These are phyloP conservation scores for Penicillium brasilianum DNA, from an alignment of 2,329 filamentous ascomycete species.

Conservation along the genomic window DNA sequence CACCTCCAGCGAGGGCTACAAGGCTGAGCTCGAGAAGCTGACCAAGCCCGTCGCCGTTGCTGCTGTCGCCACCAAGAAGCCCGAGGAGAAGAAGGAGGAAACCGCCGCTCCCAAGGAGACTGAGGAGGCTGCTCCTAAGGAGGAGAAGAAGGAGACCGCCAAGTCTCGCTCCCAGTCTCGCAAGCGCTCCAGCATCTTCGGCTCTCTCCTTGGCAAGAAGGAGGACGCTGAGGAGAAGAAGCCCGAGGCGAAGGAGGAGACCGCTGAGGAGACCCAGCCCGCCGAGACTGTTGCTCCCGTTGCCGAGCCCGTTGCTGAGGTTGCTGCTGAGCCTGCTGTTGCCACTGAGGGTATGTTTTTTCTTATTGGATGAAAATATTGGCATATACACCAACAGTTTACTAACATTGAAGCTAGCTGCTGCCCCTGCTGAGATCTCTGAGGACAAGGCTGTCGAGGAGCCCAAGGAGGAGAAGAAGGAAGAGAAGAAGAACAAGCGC, in stretches of 20 bases:
- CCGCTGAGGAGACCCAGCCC: slow-evolving; percentile 50
- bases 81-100: slow-evolving; percentile 28
- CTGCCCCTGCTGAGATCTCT: slow-evolving; percentile 58
- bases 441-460: slow-evolving; percentile 52
- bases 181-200: slow-evolving; percentile 65
- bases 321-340: slow-evolving; percentile 15
- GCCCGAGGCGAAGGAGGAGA: slow-evolving; percentile 49
- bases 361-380: neutral
- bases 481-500: slow-evolving; percentile 70
- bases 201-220: slow-evolving; percentile 65
- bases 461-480: slow-evolving; percentile 40
- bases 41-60: slow-evolving; percentile 52
- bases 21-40: slow-evolving; percentile 77
- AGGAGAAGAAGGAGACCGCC: slow-evolving; percentile 53
- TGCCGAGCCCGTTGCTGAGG: slow-evolving; percentile 12
- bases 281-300: slow-evolving; percentile 41
- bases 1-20: slow-evolving; percentile 83
- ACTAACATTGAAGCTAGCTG: slow-evolving; percentile 36
- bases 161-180: slow-evolving; percentile 66
- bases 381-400: slow-evolving; percentile 25
- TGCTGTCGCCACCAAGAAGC: slow-evolving; percentile 35
- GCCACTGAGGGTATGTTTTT: slow-evolving; percentile 31
- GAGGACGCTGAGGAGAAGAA: slow-evolving; percentile 55
- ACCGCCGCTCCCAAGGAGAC: slow-evolving; percentile 42
- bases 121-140: slow-evolving; percentile 35